Conservation (phyloP, 768 basidiomycete genomes). For the Leccinum fibrillosum region DNA sequence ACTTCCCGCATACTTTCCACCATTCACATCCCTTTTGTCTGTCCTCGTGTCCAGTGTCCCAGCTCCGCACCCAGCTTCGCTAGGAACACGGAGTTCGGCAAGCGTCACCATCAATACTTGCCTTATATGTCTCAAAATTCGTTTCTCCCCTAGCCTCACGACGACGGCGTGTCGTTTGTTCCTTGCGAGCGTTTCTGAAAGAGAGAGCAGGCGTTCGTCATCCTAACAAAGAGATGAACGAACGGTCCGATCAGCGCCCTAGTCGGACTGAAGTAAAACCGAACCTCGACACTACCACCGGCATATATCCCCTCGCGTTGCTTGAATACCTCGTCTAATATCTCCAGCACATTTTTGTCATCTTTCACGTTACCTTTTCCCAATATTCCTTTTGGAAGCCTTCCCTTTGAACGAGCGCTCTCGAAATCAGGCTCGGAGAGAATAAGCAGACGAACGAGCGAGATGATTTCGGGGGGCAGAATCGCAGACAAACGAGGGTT, state of each 20-base stretch:
- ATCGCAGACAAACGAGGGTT: constrained; percentile 58
- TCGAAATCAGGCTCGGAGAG: constrained; percentile 57
- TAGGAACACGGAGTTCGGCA: background rate
- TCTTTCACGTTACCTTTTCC: constrained; percentile 7
- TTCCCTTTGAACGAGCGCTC: constrained; percentile 56
- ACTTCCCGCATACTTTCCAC: background rate
- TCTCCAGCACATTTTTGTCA: constrained; percentile 34
- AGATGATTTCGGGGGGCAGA: constrained; percentile 57
- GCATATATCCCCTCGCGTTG: constrained; percentile 43
- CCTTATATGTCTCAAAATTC: constrained; percentile 45
- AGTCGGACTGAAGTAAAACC: background rate
- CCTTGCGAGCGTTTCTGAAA: constrained; percentile 26
- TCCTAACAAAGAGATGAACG: constrained; percentile 35
- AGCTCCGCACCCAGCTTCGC: background rate
- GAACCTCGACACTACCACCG: constrained; percentile 41
- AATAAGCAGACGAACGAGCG: constrained; percentile 63
- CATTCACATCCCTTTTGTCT: background rate
- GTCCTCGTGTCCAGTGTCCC: constrained; percentile 1
- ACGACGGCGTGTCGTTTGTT: constrained; percentile 62
- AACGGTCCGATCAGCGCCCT: background rate
- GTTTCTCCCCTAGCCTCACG: constrained; percentile 80
- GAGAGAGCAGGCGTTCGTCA: constrained; percentile 42
- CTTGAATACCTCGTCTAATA: constrained; percentile 48
- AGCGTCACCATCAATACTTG: constrained; percentile 8
- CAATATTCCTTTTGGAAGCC: constrained; percentile 67